A percentile compares a stretch with the other conserved stretches of the same genome.
Evolutionary conservation across 2,329 filamentous ascomycete genomes (phyloP).

Genomic region (Zasmidium cellare): DNA sequence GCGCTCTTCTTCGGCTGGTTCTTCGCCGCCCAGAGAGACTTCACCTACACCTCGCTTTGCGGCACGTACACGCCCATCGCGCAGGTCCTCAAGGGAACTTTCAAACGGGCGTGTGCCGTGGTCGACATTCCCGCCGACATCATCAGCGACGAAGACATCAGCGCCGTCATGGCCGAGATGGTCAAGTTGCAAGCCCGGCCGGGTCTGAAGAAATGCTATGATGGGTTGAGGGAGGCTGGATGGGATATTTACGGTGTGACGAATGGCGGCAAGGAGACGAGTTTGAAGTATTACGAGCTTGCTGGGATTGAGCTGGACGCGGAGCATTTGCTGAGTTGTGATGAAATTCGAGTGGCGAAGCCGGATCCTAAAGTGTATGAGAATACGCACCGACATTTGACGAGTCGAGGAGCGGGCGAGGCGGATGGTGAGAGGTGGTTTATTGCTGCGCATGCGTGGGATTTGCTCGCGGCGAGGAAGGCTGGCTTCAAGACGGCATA

Average conservation of each 20-base stretch:
- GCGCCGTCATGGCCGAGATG: slow-evolving; percentile 29
- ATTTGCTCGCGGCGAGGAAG: slow-evolving; percentile 31
- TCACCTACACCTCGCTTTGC: slow-evolving; percentile 30
- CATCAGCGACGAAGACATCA: slow-evolving; percentile 28
- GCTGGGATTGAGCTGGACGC: slow-evolving; percentile 28
- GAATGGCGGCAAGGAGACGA: slow-evolving; percentile 31
- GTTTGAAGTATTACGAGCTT: slow-evolving; percentile 30
- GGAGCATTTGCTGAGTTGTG: slow-evolving; percentile 31
- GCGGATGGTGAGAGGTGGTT: slow-evolving; percentile 32
- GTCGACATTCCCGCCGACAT: slow-evolving; percentile 23
- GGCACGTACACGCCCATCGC: slow-evolving; percentile 32
- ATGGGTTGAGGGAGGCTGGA: slow-evolving; percentile 26
- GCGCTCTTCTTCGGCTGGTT: slow-evolving; percentile 34
- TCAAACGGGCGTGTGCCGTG: slow-evolving; percentile 28
- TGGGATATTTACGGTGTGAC: slow-evolving; percentile 34
- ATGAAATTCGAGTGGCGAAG: slow-evolving; percentile 32
- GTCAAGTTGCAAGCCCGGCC: slow-evolving; percentile 19
- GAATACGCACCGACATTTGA: slow-evolving; percentile 26
- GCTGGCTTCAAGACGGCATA: slow-evolving; percentile 34
- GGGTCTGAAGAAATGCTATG: slow-evolving; percentile 31
- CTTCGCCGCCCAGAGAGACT: slow-evolving; percentile 33
- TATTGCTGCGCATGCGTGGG: slow-evolving; percentile 33
- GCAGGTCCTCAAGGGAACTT: slow-evolving; percentile 27
- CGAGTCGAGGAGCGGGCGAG: slow-evolving; percentile 20
- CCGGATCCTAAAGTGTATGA: slow-evolving; percentile 31